These are phyloP conservation scores for Neurospora sp. DNA, from an alignment of 495 filamentous ascomycete genomes.

Conservation along the genomic window DNA sequence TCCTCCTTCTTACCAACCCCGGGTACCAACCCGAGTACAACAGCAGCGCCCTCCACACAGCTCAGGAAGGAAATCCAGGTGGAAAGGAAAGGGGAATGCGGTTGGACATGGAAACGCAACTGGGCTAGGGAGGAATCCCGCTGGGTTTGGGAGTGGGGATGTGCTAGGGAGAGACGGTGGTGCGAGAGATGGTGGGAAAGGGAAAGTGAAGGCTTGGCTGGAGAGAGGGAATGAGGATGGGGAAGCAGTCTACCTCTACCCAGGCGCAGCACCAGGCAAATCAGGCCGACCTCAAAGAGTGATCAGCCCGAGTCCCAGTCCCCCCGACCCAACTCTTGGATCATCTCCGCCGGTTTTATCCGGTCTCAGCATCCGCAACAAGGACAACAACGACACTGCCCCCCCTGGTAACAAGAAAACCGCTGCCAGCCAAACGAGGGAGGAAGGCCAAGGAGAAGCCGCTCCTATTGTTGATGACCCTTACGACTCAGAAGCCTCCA, in stretches of 20 bases:
- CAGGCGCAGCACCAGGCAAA: neutral
- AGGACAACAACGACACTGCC: neutral
- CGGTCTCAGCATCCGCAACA: neutral
- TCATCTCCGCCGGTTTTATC: neutral
- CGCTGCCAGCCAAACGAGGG: neutral
- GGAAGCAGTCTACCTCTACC: neutral
- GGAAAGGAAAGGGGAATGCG: neutral
- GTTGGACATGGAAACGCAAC: no score
- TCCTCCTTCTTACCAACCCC: neutral
- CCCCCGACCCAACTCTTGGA: neutral
- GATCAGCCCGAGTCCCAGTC: neutral
- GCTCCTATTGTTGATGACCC: neutral
- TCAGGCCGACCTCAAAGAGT: neutral
- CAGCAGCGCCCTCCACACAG: no score
- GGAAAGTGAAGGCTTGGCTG: neutral
- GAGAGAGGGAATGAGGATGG: neutral
- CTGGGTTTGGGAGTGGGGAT: no score
- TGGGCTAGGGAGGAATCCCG: no score
- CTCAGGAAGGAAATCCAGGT: neutral
- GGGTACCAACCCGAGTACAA: no score
- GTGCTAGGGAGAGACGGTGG: no score
- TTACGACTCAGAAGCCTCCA: neutral
- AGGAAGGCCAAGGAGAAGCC: neutral
- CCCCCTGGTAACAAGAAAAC: neutral
- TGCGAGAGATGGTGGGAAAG: neutral